Evolutionary conservation across 768 basidiomycete genomes (phyloP).

Genomic region (Podaxis rugospora): DNA sequence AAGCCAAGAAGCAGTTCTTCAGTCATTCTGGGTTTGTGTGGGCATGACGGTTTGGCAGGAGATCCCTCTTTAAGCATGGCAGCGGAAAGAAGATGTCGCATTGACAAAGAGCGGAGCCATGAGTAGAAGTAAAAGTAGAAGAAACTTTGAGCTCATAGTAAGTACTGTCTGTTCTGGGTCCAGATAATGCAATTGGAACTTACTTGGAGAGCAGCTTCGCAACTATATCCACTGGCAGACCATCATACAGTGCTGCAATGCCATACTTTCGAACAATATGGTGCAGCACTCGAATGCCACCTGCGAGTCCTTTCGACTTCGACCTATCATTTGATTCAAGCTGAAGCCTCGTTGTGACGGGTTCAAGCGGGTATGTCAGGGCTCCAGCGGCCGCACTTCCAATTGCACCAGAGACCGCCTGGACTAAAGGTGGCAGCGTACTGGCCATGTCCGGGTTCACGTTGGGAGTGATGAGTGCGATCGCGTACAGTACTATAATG

Average conservation of each 20-base stretch:
- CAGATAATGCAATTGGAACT: slow-evolving; percentile 6
- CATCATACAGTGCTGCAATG: slow-evolving; percentile 43
- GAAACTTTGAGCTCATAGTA: slow-evolving; percentile 32
- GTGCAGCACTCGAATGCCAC: slow-evolving; percentile 33
- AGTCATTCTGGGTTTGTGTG: slow-evolving; percentile 31
- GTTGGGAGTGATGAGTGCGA: too few species aligned
- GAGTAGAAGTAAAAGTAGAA: slow-evolving; percentile 60
- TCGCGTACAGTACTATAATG: too few species aligned
- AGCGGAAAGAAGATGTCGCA: slow-evolving; percentile 25
- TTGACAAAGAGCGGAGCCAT: slow-evolving; percentile 37
- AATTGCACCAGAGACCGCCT: slow-evolving; percentile 53
- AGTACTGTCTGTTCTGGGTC: background rate
- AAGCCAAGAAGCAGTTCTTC: slow-evolving; percentile 56
- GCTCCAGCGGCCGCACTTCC: slow-evolving; percentile 52
- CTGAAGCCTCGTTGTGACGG: slow-evolving; percentile 51
- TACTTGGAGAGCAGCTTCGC: slow-evolving; percentile 54
- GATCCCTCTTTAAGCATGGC: background rate
- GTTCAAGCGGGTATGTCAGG: slow-evolving; percentile 53
- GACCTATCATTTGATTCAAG: slow-evolving; percentile 23
- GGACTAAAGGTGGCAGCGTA: slow-evolving; percentile 53
- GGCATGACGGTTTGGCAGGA: background rate
- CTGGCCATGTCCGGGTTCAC: slow-evolving; percentile 41
- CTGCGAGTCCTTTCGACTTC: slow-evolving; percentile 20
- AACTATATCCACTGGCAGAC: slow-evolving; percentile 46
- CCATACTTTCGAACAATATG: slow-evolving; percentile 37